These are phyloP conservation scores for Penicillium sumatraense DNA, from an alignment of 2,329 filamentous ascomycete species.

Conservation along the genomic window DNA sequence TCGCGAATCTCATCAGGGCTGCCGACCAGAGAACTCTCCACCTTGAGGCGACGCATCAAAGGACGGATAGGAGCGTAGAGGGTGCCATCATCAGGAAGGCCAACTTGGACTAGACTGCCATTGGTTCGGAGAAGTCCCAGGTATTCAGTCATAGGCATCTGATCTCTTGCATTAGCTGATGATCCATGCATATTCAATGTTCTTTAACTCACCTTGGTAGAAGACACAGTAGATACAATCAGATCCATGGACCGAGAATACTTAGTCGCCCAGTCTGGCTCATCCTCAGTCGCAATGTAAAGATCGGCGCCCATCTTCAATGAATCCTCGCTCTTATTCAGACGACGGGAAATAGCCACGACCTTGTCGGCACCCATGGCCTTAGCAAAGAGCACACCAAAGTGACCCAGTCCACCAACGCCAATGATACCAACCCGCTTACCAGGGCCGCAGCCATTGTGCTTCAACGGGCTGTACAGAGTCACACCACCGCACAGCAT, in stretches of 20 bases:
- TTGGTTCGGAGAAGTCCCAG: constrained; percentile 62
- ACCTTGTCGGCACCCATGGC: constrained; percentile 71
- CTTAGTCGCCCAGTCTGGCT: constrained; percentile 57
- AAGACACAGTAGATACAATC: constrained; percentile 62
- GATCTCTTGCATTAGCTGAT: background rate
- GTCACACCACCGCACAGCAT: constrained; percentile 83
- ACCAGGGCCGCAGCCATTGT: constrained; percentile 71
- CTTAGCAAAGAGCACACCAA: constrained; percentile 71
- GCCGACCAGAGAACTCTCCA: constrained; percentile 54
- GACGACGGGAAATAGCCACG: constrained; percentile 59
- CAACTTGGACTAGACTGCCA: constrained; percentile 69
- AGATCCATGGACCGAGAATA: constrained; percentile 57
- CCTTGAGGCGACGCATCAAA: constrained; percentile 59
- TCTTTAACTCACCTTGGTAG: constrained; percentile 46
- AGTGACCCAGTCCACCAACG: constrained; percentile 75
- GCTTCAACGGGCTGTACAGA: constrained; percentile 69
- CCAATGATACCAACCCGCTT: constrained; percentile 75
- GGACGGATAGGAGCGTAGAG: constrained; percentile 60
- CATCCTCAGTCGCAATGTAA: constrained; percentile 62
- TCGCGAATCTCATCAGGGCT: constrained; percentile 47
- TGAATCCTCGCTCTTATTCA: constrained; percentile 57
- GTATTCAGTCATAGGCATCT: constrained; percentile 68
- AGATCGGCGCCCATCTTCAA: constrained; percentile 59
- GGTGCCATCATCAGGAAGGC: constrained; percentile 63
- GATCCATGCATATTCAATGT: background rate